Base-by-base conservation (phyloP, 225 moss, liverwort and hornwort genomes). In the Marchantia paleacea region DNA sequence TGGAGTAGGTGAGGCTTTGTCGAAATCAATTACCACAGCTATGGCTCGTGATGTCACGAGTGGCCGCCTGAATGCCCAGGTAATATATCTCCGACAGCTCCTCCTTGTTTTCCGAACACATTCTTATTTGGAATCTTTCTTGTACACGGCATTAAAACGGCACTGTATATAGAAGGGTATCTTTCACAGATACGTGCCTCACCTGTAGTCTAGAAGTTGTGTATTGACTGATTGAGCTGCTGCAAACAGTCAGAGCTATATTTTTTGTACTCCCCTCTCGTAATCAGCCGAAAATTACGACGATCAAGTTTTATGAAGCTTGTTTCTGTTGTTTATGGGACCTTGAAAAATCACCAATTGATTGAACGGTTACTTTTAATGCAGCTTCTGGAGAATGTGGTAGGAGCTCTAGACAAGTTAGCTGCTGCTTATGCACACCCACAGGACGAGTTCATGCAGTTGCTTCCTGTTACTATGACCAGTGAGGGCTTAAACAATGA, bases 31-130 rank as follows among this genome's bases (percentile, higher is more conserved):
- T 76, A 85, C 87, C 71, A 92, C 94, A 55, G 95, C 99, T 52
- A 94, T 99, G 99, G 84, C 91, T 79, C 91, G 99, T 73, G 99
- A 95, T 84, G 92, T 99, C 62, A 94, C 90, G 24, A 94, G 86
- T 88, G 95, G 92, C 60, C 88, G 91, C 80, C 90, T 99, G 26
- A 92, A 95, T 88, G 88, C 90, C 66, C 82, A 80, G 97, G 95
- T 99, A 91, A 19, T 80, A 69, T 39, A 39, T 5, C 5, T 39
- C 39, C 3, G 39, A 5, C 3, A 39, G 39, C 39, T 39, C 3
- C 39, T 39, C 5, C 39, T 39, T 39, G 39, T 39, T 39, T 39
- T 39, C 5, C 5, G 5, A 39, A 39, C 39, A 2, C 3, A 39
- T 39, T 39, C 39, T 39, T 39, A 39, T 2, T 39, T 39, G 2